These are phyloP conservation scores for Aspergillus fijiensis DNA, from an alignment of 2,329 filamentous ascomycete species.

Conservation along the genomic window DNA sequence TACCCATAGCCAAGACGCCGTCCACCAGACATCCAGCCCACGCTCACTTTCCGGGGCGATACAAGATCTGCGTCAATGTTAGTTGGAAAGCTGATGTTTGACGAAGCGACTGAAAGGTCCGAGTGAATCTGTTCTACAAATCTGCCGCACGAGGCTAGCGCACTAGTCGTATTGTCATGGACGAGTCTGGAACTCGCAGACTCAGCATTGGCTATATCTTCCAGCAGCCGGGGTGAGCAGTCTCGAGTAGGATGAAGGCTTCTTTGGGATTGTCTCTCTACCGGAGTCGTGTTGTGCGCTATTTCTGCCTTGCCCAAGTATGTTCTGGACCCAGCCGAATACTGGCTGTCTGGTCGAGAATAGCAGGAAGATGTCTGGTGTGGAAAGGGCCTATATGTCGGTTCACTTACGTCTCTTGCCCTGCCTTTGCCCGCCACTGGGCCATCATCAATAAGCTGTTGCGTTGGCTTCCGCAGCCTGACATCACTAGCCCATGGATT, in stretches of 20 bases:
- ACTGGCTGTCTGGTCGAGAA: constrained; percentile 17
- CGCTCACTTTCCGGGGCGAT: constrained; percentile 35
- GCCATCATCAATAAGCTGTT: constrained; percentile 4
- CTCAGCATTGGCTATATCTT: background rate
- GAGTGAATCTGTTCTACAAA: constrained; percentile 36
- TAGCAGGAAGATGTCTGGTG: constrained; percentile 28
- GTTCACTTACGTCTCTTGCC: constrained; percentile 2
- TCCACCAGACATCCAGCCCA: constrained; percentile 45
- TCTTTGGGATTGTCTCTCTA: background rate
- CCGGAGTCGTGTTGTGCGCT: background rate
- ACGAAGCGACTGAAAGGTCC: constrained; percentile 11
- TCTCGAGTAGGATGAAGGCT: background rate
- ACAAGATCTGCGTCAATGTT: constrained; percentile 4
- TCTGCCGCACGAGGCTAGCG: constrained; percentile 21
- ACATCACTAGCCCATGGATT: constrained; percentile 15
- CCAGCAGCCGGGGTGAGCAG: background rate
- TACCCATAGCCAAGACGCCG: constrained; percentile 43
- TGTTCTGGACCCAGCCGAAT: background rate
- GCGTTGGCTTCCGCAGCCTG: constrained; percentile 11
- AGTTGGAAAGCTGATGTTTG: background rate
- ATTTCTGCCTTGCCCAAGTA: background rate
- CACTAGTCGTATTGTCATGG: background rate
- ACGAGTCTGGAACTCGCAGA: background rate
- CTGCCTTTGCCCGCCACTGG: constrained; percentile 1
- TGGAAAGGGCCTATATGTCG: constrained; percentile 5